Percentiles rank a stretch among this genome's conserved stretches.
phyloP scores from a whole-genome alignment of 2,329 filamentous ascomycete genomes.

The Cercospora janseana region DNA sequence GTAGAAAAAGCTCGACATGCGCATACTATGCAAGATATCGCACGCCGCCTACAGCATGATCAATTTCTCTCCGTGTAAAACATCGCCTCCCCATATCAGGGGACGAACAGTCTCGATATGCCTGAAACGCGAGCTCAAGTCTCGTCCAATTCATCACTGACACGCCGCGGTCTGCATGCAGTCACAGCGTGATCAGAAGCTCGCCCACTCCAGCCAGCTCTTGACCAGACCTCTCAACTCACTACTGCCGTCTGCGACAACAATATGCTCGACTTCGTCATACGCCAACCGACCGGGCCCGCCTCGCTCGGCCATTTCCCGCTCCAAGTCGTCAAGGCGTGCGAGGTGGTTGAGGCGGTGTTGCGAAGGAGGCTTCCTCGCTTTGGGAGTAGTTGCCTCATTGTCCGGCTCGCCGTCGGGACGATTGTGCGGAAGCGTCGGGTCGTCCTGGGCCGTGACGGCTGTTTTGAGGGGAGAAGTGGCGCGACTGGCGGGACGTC shows the following conservation, averaged over 20 bases:
- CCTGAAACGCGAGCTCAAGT: too few species aligned
- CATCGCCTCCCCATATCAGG: too few species aligned
- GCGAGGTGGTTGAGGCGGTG: conserved; percentile 46
- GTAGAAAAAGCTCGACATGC: too few species aligned
- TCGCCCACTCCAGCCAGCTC: conserved; percentile 80
- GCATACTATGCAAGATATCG: too few species aligned
- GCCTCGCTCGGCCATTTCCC: conserved; percentile 67
- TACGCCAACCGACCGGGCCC: conserved; percentile 76
- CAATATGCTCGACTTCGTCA: conserved; percentile 74
- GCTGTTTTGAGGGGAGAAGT: conserved; percentile 16
- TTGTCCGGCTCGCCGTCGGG: conserved; percentile 14
- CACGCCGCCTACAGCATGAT: too few species aligned
- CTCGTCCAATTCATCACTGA: too few species aligned
- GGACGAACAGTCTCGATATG: too few species aligned
- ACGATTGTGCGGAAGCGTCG: conserved; percentile 30
- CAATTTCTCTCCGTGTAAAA: too few species aligned
- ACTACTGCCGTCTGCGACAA: conserved; percentile 59
- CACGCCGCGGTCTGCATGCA: too few species aligned
- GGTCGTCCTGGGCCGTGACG: conserved; percentile 17
- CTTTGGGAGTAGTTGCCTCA: not conserved
- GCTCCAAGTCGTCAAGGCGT: conserved; percentile 62
- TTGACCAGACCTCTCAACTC: conserved; percentile 75
- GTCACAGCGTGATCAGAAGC: conserved; percentile 53
- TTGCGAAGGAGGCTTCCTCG: conserved; percentile 11
- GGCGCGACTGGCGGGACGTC: conserved; percentile 4